Conservation (phyloP, 768 basidiomycete genomes). For the Tubosaeta brunneosetosa region DNA sequence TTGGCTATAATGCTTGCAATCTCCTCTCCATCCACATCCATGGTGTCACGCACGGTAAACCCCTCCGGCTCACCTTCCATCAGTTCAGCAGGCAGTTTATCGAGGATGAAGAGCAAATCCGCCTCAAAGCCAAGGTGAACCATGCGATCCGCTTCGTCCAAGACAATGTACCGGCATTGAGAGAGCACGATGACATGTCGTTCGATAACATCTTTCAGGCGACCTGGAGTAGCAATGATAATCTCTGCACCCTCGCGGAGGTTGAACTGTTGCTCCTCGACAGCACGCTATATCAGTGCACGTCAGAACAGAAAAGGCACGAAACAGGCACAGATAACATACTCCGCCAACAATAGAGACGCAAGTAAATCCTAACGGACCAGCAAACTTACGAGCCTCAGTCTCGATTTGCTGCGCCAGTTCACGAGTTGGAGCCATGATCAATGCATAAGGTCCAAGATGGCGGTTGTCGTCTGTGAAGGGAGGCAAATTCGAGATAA, state of each 20-base stretch:
- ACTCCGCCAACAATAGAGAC: constrained; percentile 99
- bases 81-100: constrained; percentile 81
- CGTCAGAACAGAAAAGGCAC: constrained; percentile 9
- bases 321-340: constrained; percentile 14
- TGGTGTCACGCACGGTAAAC: constrained; percentile 40
- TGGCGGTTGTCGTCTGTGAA: constrained; percentile 92
- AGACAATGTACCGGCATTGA: constrained; percentile 97
- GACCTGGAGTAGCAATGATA: constrained; percentile 97
- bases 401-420: constrained; percentile 95
- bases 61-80: constrained; percentile 69
- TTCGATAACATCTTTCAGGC: constrained; percentile 96
- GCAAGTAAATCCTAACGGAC: constrained; percentile 84
- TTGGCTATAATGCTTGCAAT: constrained; percentile 42
- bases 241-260: constrained; percentile 98
- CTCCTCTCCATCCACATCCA: constrained; percentile 74
- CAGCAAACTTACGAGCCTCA: constrained; percentile 89
- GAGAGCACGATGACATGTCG: constrained; percentile 91
- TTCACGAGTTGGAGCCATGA: constrained; percentile 96
- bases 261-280: constrained; percentile 98
- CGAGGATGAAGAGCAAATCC: constrained; percentile 91
- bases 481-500: constrained; percentile 81
- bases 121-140: constrained; percentile 96
- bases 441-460: constrained; percentile 88
- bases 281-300: constrained; percentile 54
- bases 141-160: constrained; percentile 99